These are phyloP conservation scores for Alisma plantagoaquatica DNA, from an alignment of 106 monocot genomes.

Conservation along the genomic window DNA sequence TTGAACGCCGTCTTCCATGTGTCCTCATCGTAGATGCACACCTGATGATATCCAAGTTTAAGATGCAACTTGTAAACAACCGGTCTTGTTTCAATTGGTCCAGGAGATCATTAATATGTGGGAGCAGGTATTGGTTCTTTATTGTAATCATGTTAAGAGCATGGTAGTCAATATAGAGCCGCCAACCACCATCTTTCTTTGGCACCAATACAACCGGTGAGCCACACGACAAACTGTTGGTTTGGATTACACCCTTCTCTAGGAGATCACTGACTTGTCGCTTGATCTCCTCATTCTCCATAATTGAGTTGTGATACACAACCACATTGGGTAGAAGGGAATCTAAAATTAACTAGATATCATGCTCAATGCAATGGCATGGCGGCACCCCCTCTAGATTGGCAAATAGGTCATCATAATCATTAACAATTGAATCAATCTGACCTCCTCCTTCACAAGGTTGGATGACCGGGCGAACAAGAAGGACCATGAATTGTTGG, in stretches of 20 bases:
- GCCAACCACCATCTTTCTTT: neutral
- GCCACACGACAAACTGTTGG: neutral
- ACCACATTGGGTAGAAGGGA: neutral
- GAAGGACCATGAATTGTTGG: neutral
- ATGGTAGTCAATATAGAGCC: neutral
- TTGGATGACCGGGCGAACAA: neutral
- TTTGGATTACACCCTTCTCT: neutral
- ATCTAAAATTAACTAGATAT: neutral
- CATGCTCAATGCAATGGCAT: neutral
- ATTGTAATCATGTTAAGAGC: neutral
- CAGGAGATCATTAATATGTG: neutral
- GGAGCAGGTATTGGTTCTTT: neutral
- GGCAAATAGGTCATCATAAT: neutral
- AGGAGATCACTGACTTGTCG: neutral
- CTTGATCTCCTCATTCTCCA: too few species aligned
- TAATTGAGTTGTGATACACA: neutral
- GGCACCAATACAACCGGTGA: neutral
- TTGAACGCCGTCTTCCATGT: slow-evolving; percentile 3
- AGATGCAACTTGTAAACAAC: neutral
- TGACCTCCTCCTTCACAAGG: neutral
- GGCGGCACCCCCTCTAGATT: neutral
- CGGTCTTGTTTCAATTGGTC: neutral
- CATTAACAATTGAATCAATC: neutral
- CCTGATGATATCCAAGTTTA: neutral
- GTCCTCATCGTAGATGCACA: neutral